phyloP scores from a whole-genome alignment of 2,329 filamentous ascomycete genomes.

The Trichoderma citrinoviride region DNA sequence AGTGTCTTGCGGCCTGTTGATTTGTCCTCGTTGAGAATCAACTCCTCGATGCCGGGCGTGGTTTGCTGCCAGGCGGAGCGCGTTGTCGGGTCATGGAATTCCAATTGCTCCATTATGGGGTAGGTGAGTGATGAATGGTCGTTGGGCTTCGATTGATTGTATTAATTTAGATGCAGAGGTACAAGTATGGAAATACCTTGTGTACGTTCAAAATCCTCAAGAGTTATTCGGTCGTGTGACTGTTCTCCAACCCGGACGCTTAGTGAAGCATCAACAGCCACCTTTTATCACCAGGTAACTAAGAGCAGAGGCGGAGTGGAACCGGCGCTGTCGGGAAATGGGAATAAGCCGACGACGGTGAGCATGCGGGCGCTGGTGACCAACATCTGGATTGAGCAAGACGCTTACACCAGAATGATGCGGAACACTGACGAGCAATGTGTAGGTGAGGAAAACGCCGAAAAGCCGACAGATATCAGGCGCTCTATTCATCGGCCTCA shows the following conservation, averaged over 20 bases:
- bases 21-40: slow-evolving; percentile 36
- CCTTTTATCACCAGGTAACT: slow-evolving; percentile 1
- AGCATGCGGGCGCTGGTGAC: background rate
- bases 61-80: slow-evolving; percentile 29
- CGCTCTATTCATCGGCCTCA: too few species aligned
- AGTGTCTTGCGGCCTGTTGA: slow-evolving; percentile 31
- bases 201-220: background rate
- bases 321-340: slow-evolving; percentile 4
- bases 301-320: slow-evolving; percentile 2
- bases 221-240: background rate
- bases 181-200: background rate
- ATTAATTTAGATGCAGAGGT: background rate
- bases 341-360: background rate
- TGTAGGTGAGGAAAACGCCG: background rate
- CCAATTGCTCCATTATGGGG: slow-evolving; percentile 30
- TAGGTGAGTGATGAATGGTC: background rate
- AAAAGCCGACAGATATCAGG: slow-evolving; percentile 4
- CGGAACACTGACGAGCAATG: background rate
- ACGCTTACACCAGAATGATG: background rate
- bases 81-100: slow-evolving; percentile 30
- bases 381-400: background rate
- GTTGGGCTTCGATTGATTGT: background rate
- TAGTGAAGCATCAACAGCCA: background rate
- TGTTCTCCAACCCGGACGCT: background rate
- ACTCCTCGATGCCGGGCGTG: slow-evolving; percentile 36